Base-by-base conservation (phyloP, 2,329 filamentous ascomycete species). In the Aspergillus tubingensis region DNA sequence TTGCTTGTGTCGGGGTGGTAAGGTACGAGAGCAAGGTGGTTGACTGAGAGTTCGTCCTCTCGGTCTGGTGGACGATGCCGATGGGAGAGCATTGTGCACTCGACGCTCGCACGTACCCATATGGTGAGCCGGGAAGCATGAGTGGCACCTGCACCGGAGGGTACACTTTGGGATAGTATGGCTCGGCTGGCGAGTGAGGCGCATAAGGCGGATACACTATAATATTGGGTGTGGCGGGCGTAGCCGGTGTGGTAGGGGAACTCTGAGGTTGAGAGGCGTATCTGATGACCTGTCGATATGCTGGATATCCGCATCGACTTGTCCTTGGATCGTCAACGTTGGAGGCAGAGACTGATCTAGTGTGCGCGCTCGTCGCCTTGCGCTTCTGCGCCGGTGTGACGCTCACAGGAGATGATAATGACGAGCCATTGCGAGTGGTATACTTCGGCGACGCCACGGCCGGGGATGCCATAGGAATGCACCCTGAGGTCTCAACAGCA, bases 11-110 rank as follows among this genome's bases (percentile, higher is more conserved):
- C 62, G 90, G 79, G 0, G 84, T 82, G 2, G 90, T 92, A 51
- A 98, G 85, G 77, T 95, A 96, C 63, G 84, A 83, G 68, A 92
- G 82, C 59, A 96, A 82, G 8, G 88, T 93, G 3, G 90, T 93
- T 36, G 86, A 69, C 8, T 75, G 67, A 11, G 61, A 69, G 8
- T 75, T 67, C n/a, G 61, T 21, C 17, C 74, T 70, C 30, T 69
- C 64, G 3, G 63, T 21, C 49, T 67, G 60, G 57, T 77, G 65
- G 56, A 70, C 44, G 61, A 61, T 5, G 38, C 61, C 49, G 50
- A 67, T 39, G 57, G 76, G 67, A 36, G 73, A 68, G 59, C 62
- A 62, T 21, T 73, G 72, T 7, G 67, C 64, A 58, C 67, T 70
- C 7, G 68, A 60, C 30, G 65, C 53, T 23, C 63, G 67, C 44